Evolutionary conservation across 2,329 filamentous ascomycete species (phyloP), one percentile per base, ranked within the genome.

Genomic region (Orbilia quercus): DNA sequence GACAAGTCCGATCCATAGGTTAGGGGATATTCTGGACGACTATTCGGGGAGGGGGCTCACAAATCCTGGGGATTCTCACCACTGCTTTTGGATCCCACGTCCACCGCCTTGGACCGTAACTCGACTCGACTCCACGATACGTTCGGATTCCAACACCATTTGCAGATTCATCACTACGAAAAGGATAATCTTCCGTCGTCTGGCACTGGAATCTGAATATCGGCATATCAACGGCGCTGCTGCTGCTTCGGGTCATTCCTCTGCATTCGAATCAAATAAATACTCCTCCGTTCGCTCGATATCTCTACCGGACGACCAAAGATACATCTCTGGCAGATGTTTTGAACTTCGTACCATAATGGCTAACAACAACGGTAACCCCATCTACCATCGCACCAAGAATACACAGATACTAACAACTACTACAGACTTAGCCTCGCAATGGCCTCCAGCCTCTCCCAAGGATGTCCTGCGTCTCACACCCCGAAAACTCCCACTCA

Each of bases 391-490:
- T 1, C 9, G 7, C 16, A 48, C 38, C 11, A 6, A 9, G 18
- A 6, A 12, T 3, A 45, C 34, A 7, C 11, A 12, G 34, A 31
- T n/a, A 59, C 23, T 57, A 28, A 58, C 45, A 22, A 16, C 16
- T 53, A 48, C 12, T 11, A 23, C 14, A 73, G 69, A 66, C 42
- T 45, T 65, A 7, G 50, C 63, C 42, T 20, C 69, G 34, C 34
- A 69, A 58, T 90, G 88, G 88, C 88, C 88, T 16, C 88, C 88
- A 20, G 83, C 85, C 79, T 90, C 88, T 63, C 88, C 88, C 44
- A 86, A 86, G 79, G 88, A 90, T 79, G 87, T 83, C 57, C 83
- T 90, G 18, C 76, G 76, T n/a, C 77, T 78, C 31, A 78, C 77
- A 1, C 77, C 77, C 7, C 73, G 76, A 44, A 78, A 78, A 38